Conservation (phyloP, 768 basidiomycete genomes). For the Termitomyces sp. region DNA sequence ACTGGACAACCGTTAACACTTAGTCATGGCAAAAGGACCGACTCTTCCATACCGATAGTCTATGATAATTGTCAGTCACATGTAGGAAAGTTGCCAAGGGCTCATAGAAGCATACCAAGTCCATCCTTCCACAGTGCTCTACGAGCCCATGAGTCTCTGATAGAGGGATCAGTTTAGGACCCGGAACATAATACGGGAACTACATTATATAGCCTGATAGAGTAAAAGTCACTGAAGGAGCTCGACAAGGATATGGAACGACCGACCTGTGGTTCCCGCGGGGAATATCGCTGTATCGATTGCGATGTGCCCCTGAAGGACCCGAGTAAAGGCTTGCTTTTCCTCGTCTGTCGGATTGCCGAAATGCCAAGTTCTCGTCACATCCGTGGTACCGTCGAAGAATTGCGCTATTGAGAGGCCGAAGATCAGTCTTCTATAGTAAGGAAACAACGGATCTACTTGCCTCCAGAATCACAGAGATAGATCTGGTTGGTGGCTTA, state of each 20-base stretch:
- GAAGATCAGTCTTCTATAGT: background rate
- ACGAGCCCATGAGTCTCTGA: conserved; percentile 77
- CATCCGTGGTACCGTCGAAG: conserved; percentile 91
- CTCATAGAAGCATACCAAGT: conserved; percentile 45
- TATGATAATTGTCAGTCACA: conserved; percentile 16
- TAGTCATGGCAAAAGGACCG: background rate
- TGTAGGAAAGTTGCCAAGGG: background rate
- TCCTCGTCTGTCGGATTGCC: conserved; percentile 79
- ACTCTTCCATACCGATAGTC: conserved; percentile 46
- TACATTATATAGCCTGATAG: conserved; percentile 51
- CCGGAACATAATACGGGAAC: background rate
- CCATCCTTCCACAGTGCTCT: conserved; percentile 82
- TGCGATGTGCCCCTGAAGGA: conserved; percentile 86
- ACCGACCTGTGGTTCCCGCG: conserved; percentile 64
- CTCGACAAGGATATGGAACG: background rate
- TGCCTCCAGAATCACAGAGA: conserved; percentile 80
- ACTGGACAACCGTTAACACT: conserved; percentile 27
- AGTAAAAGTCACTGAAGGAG: background rate
- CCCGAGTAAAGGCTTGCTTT: conserved; percentile 84
- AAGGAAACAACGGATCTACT: background rate
- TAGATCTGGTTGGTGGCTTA: conserved; percentile 26
- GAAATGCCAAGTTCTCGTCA: conserved; percentile 91
- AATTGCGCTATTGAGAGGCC: conserved; percentile 14
- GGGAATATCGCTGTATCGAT: conserved; percentile 87
- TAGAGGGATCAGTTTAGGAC: background rate